Conservation (phyloP, 345 rosid species). For the Gossypium australe region DNA sequence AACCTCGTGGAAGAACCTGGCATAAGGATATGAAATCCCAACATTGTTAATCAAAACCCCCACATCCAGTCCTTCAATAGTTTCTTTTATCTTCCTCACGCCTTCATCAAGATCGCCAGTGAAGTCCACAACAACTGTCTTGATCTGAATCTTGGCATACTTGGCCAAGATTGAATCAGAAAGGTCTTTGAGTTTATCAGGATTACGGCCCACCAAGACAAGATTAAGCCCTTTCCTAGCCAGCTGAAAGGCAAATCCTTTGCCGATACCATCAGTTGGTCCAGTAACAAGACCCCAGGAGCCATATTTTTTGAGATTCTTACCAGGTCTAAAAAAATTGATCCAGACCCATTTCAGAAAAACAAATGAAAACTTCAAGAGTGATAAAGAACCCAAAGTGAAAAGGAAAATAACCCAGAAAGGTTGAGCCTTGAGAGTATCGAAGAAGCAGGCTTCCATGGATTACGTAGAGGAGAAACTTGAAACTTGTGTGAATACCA, state of each 20-base stretch:
- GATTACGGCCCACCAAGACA: background rate
- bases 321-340: background rate
- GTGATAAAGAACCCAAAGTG: background rate
- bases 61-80: background rate
- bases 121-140: background rate
- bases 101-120: background rate
- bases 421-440: background rate
- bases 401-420: background rate
- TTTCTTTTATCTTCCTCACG: background rate
- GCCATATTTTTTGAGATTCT: background rate
- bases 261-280: background rate
- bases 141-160: background rate
- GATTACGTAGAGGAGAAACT: background rate
- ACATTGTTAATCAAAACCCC: background rate
- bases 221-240: background rate
- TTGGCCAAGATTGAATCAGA: background rate
- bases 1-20: slow-evolving; percentile 3
- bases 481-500: background rate
- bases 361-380: background rate
- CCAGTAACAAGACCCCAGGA: background rate
- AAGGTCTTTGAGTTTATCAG: background rate
- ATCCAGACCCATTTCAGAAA: background rate
- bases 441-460: background rate
- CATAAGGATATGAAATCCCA: background rate
- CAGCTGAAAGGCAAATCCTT: background rate